phyloP scores from a whole-genome alignment of 768 basidiomycete genomes.

The Clitopilus passeckerianus region DNA sequence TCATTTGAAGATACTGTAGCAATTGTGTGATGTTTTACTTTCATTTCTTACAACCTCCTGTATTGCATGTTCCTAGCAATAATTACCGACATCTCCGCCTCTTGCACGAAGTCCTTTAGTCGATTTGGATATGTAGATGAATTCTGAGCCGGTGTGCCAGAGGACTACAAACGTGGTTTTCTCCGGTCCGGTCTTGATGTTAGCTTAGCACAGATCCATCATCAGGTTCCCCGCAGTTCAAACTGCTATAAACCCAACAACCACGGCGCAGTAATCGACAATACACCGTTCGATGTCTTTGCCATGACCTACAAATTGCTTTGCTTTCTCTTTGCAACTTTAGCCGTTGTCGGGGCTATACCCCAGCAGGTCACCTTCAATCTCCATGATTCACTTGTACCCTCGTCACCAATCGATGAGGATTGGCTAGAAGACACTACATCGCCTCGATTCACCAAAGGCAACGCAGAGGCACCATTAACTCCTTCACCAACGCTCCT shows the following conservation, averaged over 20 bases:
- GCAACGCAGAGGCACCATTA: neutral
- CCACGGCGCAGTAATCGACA: neutral
- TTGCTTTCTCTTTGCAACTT: neutral
- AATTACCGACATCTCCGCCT: neutral
- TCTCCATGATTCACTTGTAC: neutral
- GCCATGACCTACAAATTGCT: neutral
- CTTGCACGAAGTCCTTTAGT: neutral
- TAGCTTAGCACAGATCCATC: neutral
- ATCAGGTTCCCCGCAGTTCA: neutral
- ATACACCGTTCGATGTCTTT: neutral
- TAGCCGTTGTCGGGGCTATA: neutral
- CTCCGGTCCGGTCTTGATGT: neutral
- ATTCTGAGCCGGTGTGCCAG: neutral
- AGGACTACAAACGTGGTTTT: neutral
- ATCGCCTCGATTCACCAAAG: neutral
- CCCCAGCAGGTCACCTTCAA: neutral
- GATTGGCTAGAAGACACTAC: neutral
- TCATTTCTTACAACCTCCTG: neutral
- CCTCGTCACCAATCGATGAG: neutral
- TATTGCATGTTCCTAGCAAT: neutral
- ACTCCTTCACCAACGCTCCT: constrained; percentile 23
- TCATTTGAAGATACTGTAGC: constrained; percentile 8
- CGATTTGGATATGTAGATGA: neutral
- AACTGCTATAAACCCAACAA: neutral
- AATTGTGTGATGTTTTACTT: neutral